phyloP scores from a whole-genome alignment of 2,329 filamentous ascomycete genomes.

The Fragosphaeria purpurea region DNA sequence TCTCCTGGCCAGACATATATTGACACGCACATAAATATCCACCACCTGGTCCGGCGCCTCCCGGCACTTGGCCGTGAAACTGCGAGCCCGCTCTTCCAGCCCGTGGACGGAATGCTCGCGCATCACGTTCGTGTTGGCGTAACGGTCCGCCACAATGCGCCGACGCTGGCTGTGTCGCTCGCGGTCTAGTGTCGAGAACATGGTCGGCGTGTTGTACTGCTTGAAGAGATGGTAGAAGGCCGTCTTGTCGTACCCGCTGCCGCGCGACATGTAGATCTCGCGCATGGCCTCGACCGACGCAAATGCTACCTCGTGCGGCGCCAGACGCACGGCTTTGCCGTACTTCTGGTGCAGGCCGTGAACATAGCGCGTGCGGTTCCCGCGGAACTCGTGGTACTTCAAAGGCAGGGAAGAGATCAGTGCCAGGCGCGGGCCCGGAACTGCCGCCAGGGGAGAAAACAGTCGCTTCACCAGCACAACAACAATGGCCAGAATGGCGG shows the following conservation, averaged over 20 bases:
- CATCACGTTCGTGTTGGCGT: slow-evolving; percentile 58
- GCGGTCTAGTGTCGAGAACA: slow-evolving; percentile 47
- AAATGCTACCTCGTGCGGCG: slow-evolving; percentile 50
- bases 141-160: slow-evolving; percentile 53
- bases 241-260: slow-evolving; percentile 55
- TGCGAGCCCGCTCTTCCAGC: slow-evolving; percentile 44
- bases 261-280: slow-evolving; percentile 52
- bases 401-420: slow-evolving; percentile 40
- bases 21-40: slow-evolving; percentile 48
- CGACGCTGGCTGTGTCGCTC: slow-evolving; percentile 51
- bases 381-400: slow-evolving; percentile 47
- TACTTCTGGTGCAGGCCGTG: slow-evolving; percentile 45
- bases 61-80: slow-evolving; percentile 44
- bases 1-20: too few species aligned
- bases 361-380: slow-evolving; percentile 42
- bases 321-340: slow-evolving; percentile 46
- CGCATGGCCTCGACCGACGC: slow-evolving; percentile 45
- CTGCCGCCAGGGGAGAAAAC: slow-evolving; percentile 24
- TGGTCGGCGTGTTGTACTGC: slow-evolving; percentile 44
- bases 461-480: slow-evolving; percentile 6
- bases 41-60: slow-evolving; percentile 33
- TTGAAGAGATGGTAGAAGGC: slow-evolving; percentile 53
- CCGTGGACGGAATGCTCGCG: slow-evolving; percentile 42
- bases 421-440: slow-evolving; percentile 40
- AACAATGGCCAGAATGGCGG: slow-evolving; percentile 2